Evolutionary conservation across 2,329 filamentous ascomycete species (phyloP).

Genomic region (Trichoderma semiorbis): DNA sequence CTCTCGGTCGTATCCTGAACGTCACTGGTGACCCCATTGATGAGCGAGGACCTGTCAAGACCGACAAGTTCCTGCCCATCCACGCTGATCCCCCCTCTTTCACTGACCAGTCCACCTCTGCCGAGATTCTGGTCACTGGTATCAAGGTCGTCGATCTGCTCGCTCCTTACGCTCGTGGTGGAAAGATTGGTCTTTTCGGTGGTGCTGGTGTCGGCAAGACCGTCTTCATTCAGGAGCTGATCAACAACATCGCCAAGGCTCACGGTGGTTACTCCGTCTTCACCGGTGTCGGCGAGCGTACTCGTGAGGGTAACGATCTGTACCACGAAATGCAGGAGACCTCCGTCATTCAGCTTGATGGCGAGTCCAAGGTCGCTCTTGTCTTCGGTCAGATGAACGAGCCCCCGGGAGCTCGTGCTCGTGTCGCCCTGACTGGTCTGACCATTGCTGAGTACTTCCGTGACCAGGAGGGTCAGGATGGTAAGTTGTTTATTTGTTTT

Average conservation of each 20-base stretch:
- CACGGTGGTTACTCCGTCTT: conserved; percentile 99
- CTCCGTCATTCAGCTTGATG: conserved; percentile 97
- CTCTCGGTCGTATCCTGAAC: conserved; percentile 99
- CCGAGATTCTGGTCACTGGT: conserved; percentile 96
- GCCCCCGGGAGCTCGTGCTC: conserved; percentile 97
- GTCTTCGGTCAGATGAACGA: conserved; percentile 99
- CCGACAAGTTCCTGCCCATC: conserved; percentile 80
- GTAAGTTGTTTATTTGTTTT: conserved; percentile 44
- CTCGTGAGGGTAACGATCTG: conserved; percentile 99
- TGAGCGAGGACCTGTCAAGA: conserved; percentile 97
- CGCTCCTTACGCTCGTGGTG: conserved; percentile 99
- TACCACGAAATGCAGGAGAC: conserved; percentile 99
- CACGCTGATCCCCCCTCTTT: conserved; percentile 92
- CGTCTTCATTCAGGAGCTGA: conserved; percentile 99
- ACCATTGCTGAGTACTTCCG: conserved; percentile 83
- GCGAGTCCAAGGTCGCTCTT: conserved; percentile 98
- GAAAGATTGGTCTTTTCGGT: conserved; percentile 99
- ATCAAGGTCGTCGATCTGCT: conserved; percentile 99
- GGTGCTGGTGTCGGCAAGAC: conserved; percentile 99
- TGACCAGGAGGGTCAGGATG: conserved; percentile 76
- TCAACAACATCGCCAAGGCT: conserved; percentile 99
- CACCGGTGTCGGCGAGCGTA: conserved; percentile 99
- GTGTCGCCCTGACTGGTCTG: conserved; percentile 93
- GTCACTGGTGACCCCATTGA: conserved; percentile 99
- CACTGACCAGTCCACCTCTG: conserved; percentile 91